phyloP scores from a whole-genome alignment of 2,329 filamentous ascomycete genomes.

The Pyrenochaeta sp. region DNA sequence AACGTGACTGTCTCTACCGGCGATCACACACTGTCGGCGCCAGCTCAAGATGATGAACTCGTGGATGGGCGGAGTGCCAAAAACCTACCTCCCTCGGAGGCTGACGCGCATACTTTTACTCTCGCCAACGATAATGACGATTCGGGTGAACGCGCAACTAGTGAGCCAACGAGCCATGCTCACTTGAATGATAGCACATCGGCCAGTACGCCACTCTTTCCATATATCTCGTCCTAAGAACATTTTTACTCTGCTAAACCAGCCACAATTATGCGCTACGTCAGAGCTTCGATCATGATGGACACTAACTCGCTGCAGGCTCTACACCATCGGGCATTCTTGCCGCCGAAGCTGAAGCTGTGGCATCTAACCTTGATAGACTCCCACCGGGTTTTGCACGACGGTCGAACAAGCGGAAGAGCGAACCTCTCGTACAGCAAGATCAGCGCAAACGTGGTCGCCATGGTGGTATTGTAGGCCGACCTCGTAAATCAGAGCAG shows the following conservation, averaged over 20 bases:
- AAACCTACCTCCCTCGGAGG: not conserved
- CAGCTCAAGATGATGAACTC: not conserved
- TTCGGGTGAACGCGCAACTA: not conserved
- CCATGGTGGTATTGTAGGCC: slow-evolving; percentile 22
- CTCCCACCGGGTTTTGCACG: slow-evolving; percentile 21
- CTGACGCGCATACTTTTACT: not conserved
- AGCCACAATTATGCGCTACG: not conserved
- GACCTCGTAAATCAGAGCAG: slow-evolving; percentile 22
- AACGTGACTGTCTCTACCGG: not conserved
- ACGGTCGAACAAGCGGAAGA: slow-evolving; percentile 27
- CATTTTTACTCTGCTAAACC: not conserved
- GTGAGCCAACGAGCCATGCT: not conserved
- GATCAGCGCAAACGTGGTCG: slow-evolving; percentile 20
- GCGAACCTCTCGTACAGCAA: slow-evolving; percentile 8
- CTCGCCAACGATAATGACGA: too few species aligned
- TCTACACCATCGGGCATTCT: slow-evolving; percentile 13
- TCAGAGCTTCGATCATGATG: not conserved
- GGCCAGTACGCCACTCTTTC: not conserved
- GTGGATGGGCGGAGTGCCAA: not conserved
- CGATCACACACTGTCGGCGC: slow-evolving; percentile 2
- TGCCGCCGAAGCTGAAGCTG: slow-evolving; percentile 29
- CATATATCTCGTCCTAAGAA: too few species aligned
- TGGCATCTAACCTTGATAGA: slow-evolving; percentile 30
- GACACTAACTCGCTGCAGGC: not conserved
- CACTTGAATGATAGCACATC: not conserved